Evolutionary conservation across 805 yeast species (phyloP), one percentile per base, ranked within the genome.

Genomic region (Wickerhamomyces sydowiorum): DNA sequence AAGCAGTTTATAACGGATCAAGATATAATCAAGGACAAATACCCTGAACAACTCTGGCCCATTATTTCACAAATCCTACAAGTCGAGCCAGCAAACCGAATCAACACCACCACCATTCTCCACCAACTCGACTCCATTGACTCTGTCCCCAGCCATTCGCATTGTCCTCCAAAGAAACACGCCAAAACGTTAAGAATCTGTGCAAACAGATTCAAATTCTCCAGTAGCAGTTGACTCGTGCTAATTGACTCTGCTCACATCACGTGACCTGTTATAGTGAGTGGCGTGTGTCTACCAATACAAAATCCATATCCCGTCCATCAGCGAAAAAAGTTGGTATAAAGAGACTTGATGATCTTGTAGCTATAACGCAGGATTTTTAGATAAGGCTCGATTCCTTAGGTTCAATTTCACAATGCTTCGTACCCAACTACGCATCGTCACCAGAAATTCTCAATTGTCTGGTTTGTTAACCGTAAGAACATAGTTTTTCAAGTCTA

Each of bases 381-480:
- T n/a, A n/a, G n/a, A n/a, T n/a, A n/a, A n/a, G n/a, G n/a, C n/a
- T n/a, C n/a, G n/a, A n/a, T n/a, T n/a, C n/a, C n/a, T n/a, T n/a
- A n/a, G n/a, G n/a, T n/a, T n/a, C n/a, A n/a, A n/a, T n/a, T 21
- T 13, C 34, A 38, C 29, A 13, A 49, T 49, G 53, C 46, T 49
- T 35, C 53, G 53, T 32, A 32, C 48, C 21, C 53, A 47, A 38
- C 18, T 49, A 21, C 53, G 53, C 22, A 38, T 48, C 6, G 12
- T 40, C 22, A 18, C 21, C 5, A 30, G 13, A 17, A 30, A 30
- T 14, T 17, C 33, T 14, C 33, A 30, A 30, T 30, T 30, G 33
- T 17, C 33, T 18, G 33, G 33, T 7, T 30, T 30, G 22, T 30
- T 30, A 10, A 30, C 33, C 33, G 33, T 30, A 30, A 37, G 40